Conservation (phyloP, 139 green algal genomes). For the Chlamydomonas sp. region DNA sequence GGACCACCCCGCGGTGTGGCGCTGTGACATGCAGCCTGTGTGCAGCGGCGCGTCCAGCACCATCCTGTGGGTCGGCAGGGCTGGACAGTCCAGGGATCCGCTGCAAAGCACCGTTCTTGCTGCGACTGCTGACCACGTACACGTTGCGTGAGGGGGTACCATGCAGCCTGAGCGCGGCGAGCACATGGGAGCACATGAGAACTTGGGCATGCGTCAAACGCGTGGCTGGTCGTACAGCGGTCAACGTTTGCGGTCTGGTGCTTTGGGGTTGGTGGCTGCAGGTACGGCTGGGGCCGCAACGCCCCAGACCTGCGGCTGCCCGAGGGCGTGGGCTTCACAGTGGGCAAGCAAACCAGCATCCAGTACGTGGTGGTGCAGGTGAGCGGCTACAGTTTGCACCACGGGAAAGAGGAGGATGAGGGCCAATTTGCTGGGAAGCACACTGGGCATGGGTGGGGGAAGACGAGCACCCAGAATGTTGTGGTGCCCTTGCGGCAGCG, state of each 20-base stretch:
- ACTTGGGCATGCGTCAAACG: too few relatives aligned
- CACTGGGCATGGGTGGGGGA: neutral
- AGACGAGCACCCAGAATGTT: neutral
- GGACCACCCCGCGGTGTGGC: conserved; percentile 58
- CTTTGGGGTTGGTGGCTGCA: conserved; percentile 15
- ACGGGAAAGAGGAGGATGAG: neutral
- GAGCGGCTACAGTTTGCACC: neutral
- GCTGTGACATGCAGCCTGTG: conserved; percentile 61
- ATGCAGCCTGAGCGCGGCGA: neutral
- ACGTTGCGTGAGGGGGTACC: neutral
- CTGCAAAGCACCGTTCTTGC: neutral
- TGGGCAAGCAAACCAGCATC: conserved; percentile 66
- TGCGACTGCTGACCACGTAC: neutral
- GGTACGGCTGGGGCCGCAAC: conserved; percentile 89
- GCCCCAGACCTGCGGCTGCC: conserved; percentile 77
- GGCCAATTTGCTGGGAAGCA: neutral
- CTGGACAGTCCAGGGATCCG: conserved; percentile 22
- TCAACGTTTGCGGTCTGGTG: neutral
- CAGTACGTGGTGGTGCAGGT: conserved; percentile 80
- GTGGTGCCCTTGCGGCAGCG: too few relatives aligned
- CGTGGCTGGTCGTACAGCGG: too few relatives aligned
- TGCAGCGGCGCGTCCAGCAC: conserved; percentile 31
- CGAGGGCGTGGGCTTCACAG: conserved; percentile 72
- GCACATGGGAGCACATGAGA: too few relatives aligned
- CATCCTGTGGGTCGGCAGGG: conserved; percentile 37